These are phyloP conservation scores for Mimosa bimucronata DNA, from an alignment of 306 rosid species.

Conservation along the genomic window DNA sequence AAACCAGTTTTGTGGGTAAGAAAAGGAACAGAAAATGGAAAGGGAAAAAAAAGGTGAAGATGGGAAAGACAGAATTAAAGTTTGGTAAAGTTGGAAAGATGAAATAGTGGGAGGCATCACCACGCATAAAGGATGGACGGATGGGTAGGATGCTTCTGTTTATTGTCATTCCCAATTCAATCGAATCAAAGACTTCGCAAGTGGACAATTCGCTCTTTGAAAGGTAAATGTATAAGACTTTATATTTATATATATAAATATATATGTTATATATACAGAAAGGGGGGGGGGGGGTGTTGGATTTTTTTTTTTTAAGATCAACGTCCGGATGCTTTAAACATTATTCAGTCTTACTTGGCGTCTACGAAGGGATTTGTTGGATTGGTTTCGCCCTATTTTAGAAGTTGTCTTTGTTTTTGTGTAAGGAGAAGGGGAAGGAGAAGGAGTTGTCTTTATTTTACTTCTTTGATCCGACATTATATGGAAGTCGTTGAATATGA, in stretches of 20 bases:
- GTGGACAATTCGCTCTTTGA: slow-evolving; percentile 4
- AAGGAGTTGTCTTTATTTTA: no score
- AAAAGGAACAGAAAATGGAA: not conserved
- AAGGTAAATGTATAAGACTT: not conserved
- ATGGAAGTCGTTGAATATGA: not conserved
- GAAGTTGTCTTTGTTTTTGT: not conserved
- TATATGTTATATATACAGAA: no score
- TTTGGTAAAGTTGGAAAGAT: not conserved
- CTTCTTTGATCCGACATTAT: not conserved
- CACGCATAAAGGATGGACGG: not conserved
- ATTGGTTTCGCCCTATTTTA: not conserved
- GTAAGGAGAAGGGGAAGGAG: no score
- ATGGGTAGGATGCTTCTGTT: not conserved
- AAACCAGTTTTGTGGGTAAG: not conserved
- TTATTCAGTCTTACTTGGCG: not conserved
- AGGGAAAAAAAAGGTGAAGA: not conserved
- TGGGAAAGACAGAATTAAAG: slow-evolving; percentile 14
- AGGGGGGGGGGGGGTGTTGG: not conserved
- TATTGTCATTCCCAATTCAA: not conserved
- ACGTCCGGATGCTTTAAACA: not conserved
- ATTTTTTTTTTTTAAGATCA: not conserved
- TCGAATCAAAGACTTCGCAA: not conserved
- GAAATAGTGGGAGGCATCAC: not conserved
- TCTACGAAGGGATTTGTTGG: not conserved
- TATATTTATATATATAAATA: no score